Base-by-base conservation (phyloP, 2,329 filamentous ascomycete genomes). In the Monosporascus ibericus region DNA sequence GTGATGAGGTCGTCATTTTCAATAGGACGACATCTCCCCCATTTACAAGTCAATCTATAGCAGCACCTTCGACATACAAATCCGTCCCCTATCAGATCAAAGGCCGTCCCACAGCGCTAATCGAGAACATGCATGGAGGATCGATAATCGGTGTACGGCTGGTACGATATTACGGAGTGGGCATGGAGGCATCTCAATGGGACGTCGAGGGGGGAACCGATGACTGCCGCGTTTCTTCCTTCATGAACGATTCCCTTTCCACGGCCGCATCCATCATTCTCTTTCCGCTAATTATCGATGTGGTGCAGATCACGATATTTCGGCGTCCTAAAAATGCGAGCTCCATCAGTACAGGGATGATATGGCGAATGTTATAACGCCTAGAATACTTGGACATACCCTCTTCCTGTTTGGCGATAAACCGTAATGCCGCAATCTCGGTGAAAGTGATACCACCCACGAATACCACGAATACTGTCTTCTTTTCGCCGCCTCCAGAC, bases 391-490 rank as follows among this genome's bases (percentile, higher is more conserved):
- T 38, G 25, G 22, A 64, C 75, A 60, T 65, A 84, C 83, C 80
- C 76, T 88, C 81, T 83, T 94, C 86, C 69, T 92, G 86, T 66
- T 85, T 85, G 9, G 88, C 90, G 60, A 99, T 87, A 67, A 96
- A 97, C 51, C 95, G 81, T 66, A 99, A 68, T 20, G 95, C 94
- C 40, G 95, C 91, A 67, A 99, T 92, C 71, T 99, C 94, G 0
- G 94, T 92, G 66, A 95, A 96, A 0, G 91, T 96, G 51, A 99
- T 88, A 2, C 94, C 95, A n/a, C 94, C 94, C 18, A 99, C 75
- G 71, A 97, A 97, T 61, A 97, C 95, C n/a, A 99, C 86, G 65
- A 96, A 89, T 1, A 95, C 87, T 0, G 88, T 92, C 75, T 96
- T 95, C 68, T 85, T 85, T 48, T 82, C 82, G 17, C 81, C 81